phyloP scores from a whole-genome alignment of 2,329 filamentous ascomycete genomes.

The Thermomyces lanuginosus region DNA sequence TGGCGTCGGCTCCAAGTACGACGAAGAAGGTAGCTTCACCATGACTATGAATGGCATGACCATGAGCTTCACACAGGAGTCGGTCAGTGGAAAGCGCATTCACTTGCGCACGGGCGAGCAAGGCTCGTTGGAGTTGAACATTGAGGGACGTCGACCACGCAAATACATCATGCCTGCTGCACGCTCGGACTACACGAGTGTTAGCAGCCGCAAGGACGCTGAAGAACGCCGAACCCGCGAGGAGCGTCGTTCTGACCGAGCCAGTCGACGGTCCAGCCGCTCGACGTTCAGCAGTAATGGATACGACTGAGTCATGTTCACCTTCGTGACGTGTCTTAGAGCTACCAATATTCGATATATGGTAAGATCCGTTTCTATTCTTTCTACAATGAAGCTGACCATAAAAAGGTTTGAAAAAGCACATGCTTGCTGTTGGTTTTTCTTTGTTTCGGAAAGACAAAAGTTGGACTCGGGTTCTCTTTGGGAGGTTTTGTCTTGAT shows the following conservation, averaged over 20 bases:
- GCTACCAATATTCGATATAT: conserved; percentile 1
- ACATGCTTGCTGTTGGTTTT: too few species aligned
- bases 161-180: conserved; percentile 19
- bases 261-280: conserved; percentile 22
- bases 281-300: conserved; percentile 22
- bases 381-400: too few species aligned
- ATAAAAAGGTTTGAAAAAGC: too few species aligned
- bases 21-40: conserved; percentile 23
- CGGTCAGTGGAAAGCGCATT: conserved; percentile 23
- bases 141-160: conserved; percentile 21
- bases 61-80: conserved; percentile 22
- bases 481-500: too few species aligned
- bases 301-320: too few species aligned
- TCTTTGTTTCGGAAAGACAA: too few species aligned
- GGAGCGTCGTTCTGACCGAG: conserved; percentile 22
- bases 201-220: conserved; percentile 15
- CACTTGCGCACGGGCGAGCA: conserved; percentile 23
- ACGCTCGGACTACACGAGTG: conserved; percentile 21
- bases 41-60: conserved; percentile 26
- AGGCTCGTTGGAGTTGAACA: conserved; percentile 23
- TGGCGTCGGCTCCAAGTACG: conserved; percentile 16
- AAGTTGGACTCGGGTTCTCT: too few species aligned
- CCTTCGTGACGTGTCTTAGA: too few species aligned
- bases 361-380: too few species aligned
- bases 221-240: conserved; percentile 20